Evolutionary conservation across 2,329 filamentous ascomycete species (phyloP).

Genomic region (Fusarium irregulare): DNA sequence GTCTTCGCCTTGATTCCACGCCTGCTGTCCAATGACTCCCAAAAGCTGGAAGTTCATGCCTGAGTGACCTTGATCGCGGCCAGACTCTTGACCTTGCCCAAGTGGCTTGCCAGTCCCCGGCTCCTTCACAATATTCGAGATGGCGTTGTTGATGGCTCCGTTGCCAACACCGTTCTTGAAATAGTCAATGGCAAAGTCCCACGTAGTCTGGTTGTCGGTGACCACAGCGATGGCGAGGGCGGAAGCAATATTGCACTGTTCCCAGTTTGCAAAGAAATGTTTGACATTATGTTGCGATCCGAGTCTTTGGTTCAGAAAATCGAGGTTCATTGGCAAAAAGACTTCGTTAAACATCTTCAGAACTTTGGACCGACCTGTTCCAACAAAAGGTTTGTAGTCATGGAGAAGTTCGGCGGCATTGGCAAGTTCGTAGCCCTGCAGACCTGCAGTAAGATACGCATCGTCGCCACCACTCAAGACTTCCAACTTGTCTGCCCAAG

Average conservation of each 20-base stretch:
- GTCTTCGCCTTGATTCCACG: constrained; percentile 28
- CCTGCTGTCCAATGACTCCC: constrained; percentile 21
- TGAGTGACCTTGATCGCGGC: constrained; percentile 30
- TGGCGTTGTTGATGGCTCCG: constrained; percentile 11
- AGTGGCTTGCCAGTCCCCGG: constrained; percentile 4
- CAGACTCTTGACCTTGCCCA: constrained; percentile 32
- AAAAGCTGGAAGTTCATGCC: constrained; percentile 17
- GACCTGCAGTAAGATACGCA: constrained; percentile 51
- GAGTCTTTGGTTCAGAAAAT: background rate
- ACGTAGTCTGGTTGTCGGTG: constrained; percentile 7
- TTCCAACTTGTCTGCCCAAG: background rate
- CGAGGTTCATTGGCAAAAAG: constrained; percentile 6
- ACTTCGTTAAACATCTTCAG: background rate
- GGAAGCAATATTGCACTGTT: constrained; percentile 30
- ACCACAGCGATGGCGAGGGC: constrained; percentile 25
- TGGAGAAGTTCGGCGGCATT: constrained; percentile 59
- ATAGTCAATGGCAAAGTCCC: constrained; percentile 17
- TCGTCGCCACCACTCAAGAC: background rate
- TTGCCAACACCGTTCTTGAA: constrained; percentile 26
- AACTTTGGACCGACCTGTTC: background rate
- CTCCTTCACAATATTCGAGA: constrained; percentile 20
- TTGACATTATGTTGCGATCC: constrained; percentile 13
- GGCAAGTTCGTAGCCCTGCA: constrained; percentile 60
- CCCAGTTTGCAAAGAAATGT: constrained; percentile 26
- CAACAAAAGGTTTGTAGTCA: constrained; percentile 37